These are phyloP conservation scores for Solanum chiquidenum DNA, from an alignment of 257 asterid species.

Conservation along the genomic window DNA sequence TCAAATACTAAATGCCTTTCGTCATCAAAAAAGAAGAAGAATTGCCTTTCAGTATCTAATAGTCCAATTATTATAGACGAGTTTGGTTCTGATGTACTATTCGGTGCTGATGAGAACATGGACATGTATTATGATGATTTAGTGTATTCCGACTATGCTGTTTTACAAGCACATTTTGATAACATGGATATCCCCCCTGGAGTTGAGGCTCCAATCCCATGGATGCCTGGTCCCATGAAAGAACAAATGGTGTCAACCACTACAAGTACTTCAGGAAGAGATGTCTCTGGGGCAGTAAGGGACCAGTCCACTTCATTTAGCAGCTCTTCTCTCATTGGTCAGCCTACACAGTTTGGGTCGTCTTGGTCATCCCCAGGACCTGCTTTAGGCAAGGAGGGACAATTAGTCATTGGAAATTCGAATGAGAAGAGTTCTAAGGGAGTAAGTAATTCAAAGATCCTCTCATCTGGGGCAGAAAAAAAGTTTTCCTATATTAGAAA, in stretches of 20 bases:
- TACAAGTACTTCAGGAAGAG: slow-evolving; percentile 23
- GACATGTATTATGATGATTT: slow-evolving; percentile 44
- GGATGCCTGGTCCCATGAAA: slow-evolving; percentile 28
- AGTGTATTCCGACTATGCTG: slow-evolving; percentile 21
- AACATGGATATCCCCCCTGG: slow-evolving; percentile 75
- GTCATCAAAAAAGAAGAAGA: slow-evolving; percentile 16
- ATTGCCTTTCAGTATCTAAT: slow-evolving; percentile 15
- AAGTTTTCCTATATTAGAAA: slow-evolving; percentile 12
- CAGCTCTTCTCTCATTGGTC: slow-evolving; percentile 1
- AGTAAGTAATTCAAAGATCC: slow-evolving; percentile 2
- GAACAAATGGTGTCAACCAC: slow-evolving; percentile 16
- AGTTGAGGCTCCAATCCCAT: slow-evolving; percentile 67
- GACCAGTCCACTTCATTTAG: slow-evolving; percentile 11
- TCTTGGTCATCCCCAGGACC: slow-evolving; percentile 11
- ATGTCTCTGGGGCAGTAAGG: slow-evolving; percentile 6
- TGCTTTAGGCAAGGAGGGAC: slow-evolving; percentile 10
- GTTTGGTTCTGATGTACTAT: slow-evolving; percentile 18
- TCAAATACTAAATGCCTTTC: slow-evolving; percentile 14
- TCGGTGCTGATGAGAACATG: slow-evolving; percentile 47
- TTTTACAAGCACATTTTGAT: slow-evolving; percentile 57
- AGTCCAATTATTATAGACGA: slow-evolving; percentile 33
- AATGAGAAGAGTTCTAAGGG: slow-evolving; percentile 5
- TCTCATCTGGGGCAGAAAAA: neutral
- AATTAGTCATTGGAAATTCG: slow-evolving; percentile 11
- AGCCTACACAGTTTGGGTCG: slow-evolving; percentile 12